Percentiles rank a stretch among this genome's conserved stretches.
phyloP scores from a whole-genome alignment of 805 yeast species.

The Deakozyma indianensis region DNA sequence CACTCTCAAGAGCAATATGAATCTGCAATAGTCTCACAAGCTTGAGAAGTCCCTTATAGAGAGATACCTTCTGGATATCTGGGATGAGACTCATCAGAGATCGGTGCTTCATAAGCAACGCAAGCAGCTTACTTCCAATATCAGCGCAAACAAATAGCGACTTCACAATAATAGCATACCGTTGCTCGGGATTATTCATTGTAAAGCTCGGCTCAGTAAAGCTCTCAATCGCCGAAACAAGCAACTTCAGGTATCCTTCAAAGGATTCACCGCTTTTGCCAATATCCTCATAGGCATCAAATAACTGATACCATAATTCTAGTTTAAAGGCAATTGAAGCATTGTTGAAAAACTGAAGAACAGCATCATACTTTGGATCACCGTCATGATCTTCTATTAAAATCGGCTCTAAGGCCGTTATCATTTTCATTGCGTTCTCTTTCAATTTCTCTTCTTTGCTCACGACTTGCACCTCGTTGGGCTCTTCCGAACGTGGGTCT shows the following conservation, averaged over 20 bases:
- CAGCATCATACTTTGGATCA: constrained; percentile 31
- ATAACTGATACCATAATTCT: constrained; percentile 61
- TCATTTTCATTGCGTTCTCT: neutral
- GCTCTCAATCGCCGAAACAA: constrained; percentile 31
- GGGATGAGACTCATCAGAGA: constrained; percentile 4
- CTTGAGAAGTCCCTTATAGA: constrained; percentile 9
- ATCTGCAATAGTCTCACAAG: constrained; percentile 20
- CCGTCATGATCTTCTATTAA: neutral
- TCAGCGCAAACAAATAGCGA: constrained; percentile 41
- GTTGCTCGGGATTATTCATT: constrained; percentile 17
- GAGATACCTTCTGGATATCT: neutral
- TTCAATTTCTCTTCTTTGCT: neutral
- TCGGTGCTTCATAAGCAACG: constrained; percentile 11
- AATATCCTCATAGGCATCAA: constrained; percentile 35
- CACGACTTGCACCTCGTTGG: neutral
- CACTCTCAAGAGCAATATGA: constrained; percentile 21
- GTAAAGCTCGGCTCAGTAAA: constrained; percentile 17
- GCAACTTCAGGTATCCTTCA: constrained; percentile 27
- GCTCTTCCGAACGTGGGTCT: neutral
- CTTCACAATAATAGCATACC: constrained; percentile 31
- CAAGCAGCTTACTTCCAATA: constrained; percentile 23
- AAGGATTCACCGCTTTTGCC: constrained; percentile 34
- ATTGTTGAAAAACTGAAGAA: constrained; percentile 42
- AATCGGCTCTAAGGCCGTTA: neutral
- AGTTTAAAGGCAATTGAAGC: constrained; percentile 56